These are phyloP conservation scores for Ceratocystis diversiconidia DNA, from an alignment of 2,329 filamentous ascomycete species.

Conservation along the genomic window DNA sequence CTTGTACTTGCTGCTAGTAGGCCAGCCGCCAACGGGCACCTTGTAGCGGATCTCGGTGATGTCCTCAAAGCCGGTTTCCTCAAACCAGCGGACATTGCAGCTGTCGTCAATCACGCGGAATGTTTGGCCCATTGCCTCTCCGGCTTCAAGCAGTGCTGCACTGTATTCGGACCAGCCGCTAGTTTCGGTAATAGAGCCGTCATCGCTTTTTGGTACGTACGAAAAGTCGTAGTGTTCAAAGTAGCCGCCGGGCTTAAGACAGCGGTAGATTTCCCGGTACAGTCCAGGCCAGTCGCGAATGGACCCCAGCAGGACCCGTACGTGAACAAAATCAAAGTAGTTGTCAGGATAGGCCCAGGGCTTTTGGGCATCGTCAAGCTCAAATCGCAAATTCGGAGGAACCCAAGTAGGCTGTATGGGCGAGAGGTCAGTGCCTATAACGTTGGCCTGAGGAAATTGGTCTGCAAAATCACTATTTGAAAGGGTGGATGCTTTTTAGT, in stretches of 20 bases:
- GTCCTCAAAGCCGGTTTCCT: constrained; percentile 22
- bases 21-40: constrained; percentile 32
- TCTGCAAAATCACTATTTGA: constrained; percentile 34
- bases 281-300: constrained; percentile 42
- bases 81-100: constrained; percentile 20
- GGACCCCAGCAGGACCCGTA: constrained; percentile 36
- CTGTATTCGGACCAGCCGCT: constrained; percentile 23
- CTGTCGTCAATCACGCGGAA: constrained; percentile 22
- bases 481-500: background rate
- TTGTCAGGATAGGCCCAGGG: constrained; percentile 33
- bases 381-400: constrained; percentile 46
- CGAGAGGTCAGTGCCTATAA: constrained; percentile 41
- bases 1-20: constrained; percentile 32
- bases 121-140: constrained; percentile 24
- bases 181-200: constrained; percentile 22
- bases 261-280: constrained; percentile 35
- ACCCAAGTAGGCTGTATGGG: constrained; percentile 41
- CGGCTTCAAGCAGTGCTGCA: constrained; percentile 22
- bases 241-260: constrained; percentile 42
- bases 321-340: constrained; percentile 45
- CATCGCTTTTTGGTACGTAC: constrained; percentile 27
- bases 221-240: constrained; percentile 28
- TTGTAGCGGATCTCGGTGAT: constrained; percentile 22
- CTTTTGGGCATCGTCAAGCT: constrained; percentile 46
- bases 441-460: constrained; percentile 31